Conservation (phyloP, 306 rosid species). For the Clitoria ternatea region DNA sequence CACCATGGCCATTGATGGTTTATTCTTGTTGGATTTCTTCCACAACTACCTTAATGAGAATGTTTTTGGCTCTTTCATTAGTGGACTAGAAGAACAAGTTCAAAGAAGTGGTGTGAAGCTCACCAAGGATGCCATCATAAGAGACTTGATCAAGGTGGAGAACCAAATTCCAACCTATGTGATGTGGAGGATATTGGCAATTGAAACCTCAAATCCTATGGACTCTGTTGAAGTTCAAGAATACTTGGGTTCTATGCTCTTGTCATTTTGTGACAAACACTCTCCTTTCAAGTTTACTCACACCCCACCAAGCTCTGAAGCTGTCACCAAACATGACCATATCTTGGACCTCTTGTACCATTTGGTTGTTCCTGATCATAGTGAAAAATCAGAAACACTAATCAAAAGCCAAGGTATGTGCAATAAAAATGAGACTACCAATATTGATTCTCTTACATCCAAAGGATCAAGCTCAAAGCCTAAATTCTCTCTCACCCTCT, state of each 20-base stretch:
- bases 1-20: slow-evolving; percentile 16
- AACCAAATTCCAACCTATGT: slow-evolving; percentile 26
- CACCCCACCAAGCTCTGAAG: neutral
- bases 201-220: neutral
- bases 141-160: slow-evolving; percentile 30
- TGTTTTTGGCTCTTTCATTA: neutral
- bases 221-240: neutral
- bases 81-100: neutral
- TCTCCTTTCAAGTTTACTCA: neutral
- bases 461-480: neutral
- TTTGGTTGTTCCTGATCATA: neutral
- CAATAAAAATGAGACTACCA: too few relatives aligned
- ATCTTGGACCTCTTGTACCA: slow-evolving; percentile 30
- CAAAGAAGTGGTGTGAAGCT: neutral
- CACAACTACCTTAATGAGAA: neutral
- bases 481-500: neutral
- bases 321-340: slow-evolving; percentile 12
- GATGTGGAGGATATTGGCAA: neutral
- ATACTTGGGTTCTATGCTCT: slow-evolving; percentile 6
- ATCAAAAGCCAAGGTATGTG: neutral
- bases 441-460: neutral
- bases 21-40: slow-evolving; percentile 19
- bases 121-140: slow-evolving; percentile 1
- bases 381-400: neutral
- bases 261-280: neutral